Base-by-base conservation (phyloP, 2,329 filamentous ascomycete species). In the Xylariomycetidae sp. region DNA sequence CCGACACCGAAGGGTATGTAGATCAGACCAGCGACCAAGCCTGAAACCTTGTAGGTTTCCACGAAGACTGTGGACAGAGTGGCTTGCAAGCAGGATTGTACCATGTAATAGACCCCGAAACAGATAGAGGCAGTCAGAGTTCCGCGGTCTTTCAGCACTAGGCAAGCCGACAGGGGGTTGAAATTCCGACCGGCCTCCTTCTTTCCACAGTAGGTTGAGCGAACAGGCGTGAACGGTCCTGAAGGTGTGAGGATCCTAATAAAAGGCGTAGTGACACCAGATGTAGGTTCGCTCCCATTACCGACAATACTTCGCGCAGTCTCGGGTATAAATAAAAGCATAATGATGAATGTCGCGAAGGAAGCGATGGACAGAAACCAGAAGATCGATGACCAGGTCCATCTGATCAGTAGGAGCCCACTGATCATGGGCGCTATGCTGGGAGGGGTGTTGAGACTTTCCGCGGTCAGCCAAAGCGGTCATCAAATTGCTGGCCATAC, bases 1-100 rank as follows among this genome's bases (percentile, higher is more conserved):
- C 33, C 39, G 14, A 40, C 26, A 14, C 39, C 35, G 9, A 42
- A 42, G 5, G 39, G 42, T 7, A 44, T 33, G 19, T 42, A 44
- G 10, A 26, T 39, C 13, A 44, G 16, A 2, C 34, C 39, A 3
- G 31, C 27, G 14, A 35, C 26, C 12, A 38, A 14, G 4, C 42
- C 36, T 6, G 35, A 37, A 6, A 38, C 31, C 4, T 19, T 19
- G 20, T 39, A 44, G 6, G 33, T 28, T 8, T 38, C 23, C 6
- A 36, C 15, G 10, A 42, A 40, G 10, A 42, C n/a, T 8, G 31
- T 42, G 0, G 34, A 42, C 4, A 40, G 19, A 3, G 36, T 42
- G 4, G 42, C 39, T 10, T 42, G 34, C 6, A 44, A 30, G 29
- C 32, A 44, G 3, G 34, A 38, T 14, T 44, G 38, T 4, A 42